Evolutionary conservation across 2,329 filamentous ascomycete species (phyloP).

Genomic region (Phaeosphaeriaceae sp.): DNA sequence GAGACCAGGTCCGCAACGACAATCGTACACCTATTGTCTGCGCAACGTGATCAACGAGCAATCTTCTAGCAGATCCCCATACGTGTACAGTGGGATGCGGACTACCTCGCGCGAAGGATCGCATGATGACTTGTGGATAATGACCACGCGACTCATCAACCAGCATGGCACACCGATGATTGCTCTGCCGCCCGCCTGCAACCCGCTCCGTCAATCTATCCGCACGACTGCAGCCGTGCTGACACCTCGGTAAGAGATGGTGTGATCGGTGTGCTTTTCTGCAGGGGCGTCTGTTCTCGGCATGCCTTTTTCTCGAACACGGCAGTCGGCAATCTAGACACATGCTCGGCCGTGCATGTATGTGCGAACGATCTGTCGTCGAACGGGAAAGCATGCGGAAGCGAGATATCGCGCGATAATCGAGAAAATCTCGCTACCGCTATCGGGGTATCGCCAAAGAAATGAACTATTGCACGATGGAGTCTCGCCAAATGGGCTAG

Average conservation of each 20-base stretch:
- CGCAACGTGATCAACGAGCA: not conserved
- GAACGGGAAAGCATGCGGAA: not conserved
- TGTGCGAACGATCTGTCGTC: not conserved
- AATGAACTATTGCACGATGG: not conserved
- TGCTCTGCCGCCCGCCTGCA: conserved; percentile 13
- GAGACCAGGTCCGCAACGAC: not conserved
- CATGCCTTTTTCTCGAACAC: not conserved
- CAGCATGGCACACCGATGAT: conserved; percentile 4
- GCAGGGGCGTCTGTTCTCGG: not conserved
- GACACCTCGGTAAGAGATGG: not conserved
- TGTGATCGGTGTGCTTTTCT: conserved; percentile 3
- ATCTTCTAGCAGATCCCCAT: not conserved
- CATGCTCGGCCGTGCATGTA: not conserved
- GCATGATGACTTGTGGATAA: not conserved
- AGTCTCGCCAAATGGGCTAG: not conserved
- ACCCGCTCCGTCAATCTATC: conserved; percentile 17
- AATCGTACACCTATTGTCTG: not conserved
- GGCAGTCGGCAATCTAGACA: not conserved
- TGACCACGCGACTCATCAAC: not conserved
- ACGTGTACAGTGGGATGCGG: not conserved
- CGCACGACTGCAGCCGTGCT: conserved; percentile 9
- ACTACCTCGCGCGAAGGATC: not conserved
- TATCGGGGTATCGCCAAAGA: not conserved
- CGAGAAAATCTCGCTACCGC: not conserved
- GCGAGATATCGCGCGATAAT: not conserved